Evolutionary conservation across 2,329 filamentous ascomycete genomes (phyloP), one percentile per base, ranked within the genome.

Genomic region (Aspergillus brunneoviolaceus): DNA sequence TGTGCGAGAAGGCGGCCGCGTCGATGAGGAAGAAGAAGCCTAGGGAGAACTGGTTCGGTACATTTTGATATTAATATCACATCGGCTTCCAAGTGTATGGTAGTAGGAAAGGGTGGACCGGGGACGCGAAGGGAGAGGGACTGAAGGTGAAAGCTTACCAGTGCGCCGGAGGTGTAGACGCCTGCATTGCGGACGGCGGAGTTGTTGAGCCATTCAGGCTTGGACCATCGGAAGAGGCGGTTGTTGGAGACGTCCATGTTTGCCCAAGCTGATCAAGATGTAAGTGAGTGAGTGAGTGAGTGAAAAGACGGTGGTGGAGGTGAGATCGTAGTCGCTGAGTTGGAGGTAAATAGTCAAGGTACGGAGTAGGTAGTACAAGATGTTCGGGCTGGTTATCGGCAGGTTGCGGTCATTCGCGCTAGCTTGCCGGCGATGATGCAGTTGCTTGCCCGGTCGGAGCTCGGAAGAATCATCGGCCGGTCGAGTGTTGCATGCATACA

Each of bases 1-100:
- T 87, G 67, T 84, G 85, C 55, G 86, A 88, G 77, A 82, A 89
- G 60, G 85, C 80, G 19, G 86, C 82, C 61, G 86, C 85, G 68
- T 90, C 87, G 75, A 90, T 82, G 66, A 89, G 83, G 74, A 87
- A 84, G 81, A 88, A 90, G 78, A 89, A 86, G 12, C 87, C 87
- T 57, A 89, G 80, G 35, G 87, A 85, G 77, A 90, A 90, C 87
- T 89, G 27, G 27, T 42, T 23, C 45, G 29, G 42, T 54, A 10
- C 10, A n/a, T 23, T n/a, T 5, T 5, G n/a, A 42, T 16, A 42
- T 35, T 12, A 42, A 14, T 42, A 42, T n/a, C 16, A 16, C 10
- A 16, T 11, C 2, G 33, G 14, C 3, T 35, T 35, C 33, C 33
- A 11, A 1, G 2, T 35, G 2, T 35, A 14, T 27, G 27, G 27